phyloP scores from a whole-genome alignment of 1,139 yeast species.

The Taiozyma sp. region DNA sequence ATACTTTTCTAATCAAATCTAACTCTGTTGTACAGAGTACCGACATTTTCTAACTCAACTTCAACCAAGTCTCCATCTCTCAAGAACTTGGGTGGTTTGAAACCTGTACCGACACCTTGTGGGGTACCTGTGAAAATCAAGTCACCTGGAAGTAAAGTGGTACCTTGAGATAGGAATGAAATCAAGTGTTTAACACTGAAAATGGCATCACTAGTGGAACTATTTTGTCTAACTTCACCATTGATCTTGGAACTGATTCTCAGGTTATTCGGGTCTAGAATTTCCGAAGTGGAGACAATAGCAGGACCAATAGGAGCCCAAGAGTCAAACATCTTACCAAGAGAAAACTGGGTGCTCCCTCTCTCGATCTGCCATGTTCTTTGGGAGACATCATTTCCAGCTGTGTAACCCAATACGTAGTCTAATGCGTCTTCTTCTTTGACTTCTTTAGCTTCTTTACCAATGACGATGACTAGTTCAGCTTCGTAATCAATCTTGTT shows the following conservation, averaged over 20 bases:
- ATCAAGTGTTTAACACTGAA: slow-evolving; percentile 40
- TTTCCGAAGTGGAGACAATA: slow-evolving; percentile 33
- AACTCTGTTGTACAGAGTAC: slow-evolving; percentile 5
- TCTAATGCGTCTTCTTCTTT: slow-evolving; percentile 34
- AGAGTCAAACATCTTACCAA: slow-evolving; percentile 45
- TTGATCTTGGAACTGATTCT: slow-evolving; percentile 35
- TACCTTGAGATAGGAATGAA: slow-evolving; percentile 45
- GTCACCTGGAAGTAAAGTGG: slow-evolving; percentile 45
- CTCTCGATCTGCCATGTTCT: slow-evolving; percentile 41
- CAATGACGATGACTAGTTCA: slow-evolving; percentile 44
- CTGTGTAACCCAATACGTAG: slow-evolving; percentile 43
- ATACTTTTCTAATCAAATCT: slow-evolving; percentile 5
- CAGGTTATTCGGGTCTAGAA: slow-evolving; percentile 30
- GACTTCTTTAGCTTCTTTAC: slow-evolving; percentile 39
- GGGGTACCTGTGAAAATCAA: slow-evolving; percentile 50
- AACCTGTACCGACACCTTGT: slow-evolving; percentile 43
- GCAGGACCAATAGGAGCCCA: slow-evolving; percentile 28
- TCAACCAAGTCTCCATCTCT: slow-evolving; percentile 40
- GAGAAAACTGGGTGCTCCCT: slow-evolving; percentile 44
- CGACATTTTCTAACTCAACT: slow-evolving; percentile 33
- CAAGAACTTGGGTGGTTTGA: slow-evolving; percentile 41
- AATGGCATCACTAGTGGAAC: slow-evolving; percentile 42
- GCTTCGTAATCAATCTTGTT: slow-evolving; percentile 42
- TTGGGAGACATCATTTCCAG: slow-evolving; percentile 48
- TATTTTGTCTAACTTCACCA: slow-evolving; percentile 40